phyloP scores from a whole-genome alignment of 2,329 filamentous ascomycete genomes.

The Stemphylium beticola region DNA sequence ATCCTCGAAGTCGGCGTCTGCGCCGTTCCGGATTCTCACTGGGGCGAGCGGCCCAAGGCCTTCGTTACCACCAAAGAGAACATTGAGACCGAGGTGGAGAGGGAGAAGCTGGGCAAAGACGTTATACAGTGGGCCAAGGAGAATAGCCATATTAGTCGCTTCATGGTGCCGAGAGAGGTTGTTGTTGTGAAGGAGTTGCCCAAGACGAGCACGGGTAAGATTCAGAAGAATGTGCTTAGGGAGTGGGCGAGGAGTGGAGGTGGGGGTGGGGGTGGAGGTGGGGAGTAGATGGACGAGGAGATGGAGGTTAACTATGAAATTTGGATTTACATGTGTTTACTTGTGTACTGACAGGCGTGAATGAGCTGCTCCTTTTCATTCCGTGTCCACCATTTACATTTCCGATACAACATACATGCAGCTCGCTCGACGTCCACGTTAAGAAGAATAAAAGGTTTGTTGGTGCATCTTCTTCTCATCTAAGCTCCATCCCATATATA shows the following conservation, averaged over 20 bases:
- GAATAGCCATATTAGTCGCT: constrained; percentile 80
- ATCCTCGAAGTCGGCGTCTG: constrained; percentile 93
- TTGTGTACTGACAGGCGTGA: too few relatives aligned
- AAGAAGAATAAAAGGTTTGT: too few relatives aligned
- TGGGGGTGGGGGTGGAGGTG: constrained; percentile 7
- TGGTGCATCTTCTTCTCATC: too few relatives aligned
- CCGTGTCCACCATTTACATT: too few relatives aligned
- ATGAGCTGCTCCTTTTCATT: too few relatives aligned
- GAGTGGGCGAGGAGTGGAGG: constrained; percentile 74
- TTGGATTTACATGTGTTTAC: too few relatives aligned
- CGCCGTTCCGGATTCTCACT: constrained; percentile 83
- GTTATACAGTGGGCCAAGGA: constrained; percentile 87
- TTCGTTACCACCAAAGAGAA: constrained; percentile 78
- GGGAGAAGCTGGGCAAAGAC: constrained; percentile 68
- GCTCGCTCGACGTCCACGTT: too few relatives aligned
- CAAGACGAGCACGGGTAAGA: constrained; percentile 96
- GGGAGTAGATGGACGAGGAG: neutral
- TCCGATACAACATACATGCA: too few relatives aligned
- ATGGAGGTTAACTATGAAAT: neutral
- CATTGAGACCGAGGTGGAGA: constrained; percentile 33
- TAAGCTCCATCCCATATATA: too few relatives aligned
- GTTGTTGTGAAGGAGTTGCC: constrained; percentile 87
- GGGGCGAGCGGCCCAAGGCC: constrained; percentile 96
- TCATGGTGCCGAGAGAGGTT: constrained; percentile 79
- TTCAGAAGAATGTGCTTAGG: constrained; percentile 91